phyloP scores from a whole-genome alignment of 1,284 basidiomycete species.

The Laetiporus sulphureus region DNA sequence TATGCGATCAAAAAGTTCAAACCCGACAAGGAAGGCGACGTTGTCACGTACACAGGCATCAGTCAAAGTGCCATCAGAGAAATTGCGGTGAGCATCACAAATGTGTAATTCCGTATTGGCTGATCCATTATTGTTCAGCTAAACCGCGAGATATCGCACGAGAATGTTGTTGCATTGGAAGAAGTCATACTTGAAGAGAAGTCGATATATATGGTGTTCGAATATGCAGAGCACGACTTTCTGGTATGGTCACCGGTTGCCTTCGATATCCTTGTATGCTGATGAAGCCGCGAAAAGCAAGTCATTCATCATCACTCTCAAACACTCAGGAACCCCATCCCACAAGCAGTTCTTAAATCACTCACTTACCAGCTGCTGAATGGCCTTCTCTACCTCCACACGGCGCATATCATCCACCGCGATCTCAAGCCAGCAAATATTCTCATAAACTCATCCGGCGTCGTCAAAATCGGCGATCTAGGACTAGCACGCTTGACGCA shows the following conservation, averaged over 20 bases:
- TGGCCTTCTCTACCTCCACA: constrained; percentile 92
- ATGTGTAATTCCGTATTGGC: no score
- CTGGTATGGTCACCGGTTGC: constrained; percentile 47
- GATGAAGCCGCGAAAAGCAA: constrained; percentile 53
- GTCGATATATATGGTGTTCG: constrained; percentile 98
- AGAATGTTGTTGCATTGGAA: constrained; percentile 86
- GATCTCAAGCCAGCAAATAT: constrained; percentile 99
- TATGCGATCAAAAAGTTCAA: constrained; percentile 99
- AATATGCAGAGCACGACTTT: constrained; percentile 98
- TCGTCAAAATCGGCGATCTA: constrained; percentile 97
- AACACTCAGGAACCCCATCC: constrained; percentile 73
- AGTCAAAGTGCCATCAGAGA: constrained; percentile 96
- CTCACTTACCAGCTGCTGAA: constrained; percentile 95
- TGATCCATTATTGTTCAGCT: no score
- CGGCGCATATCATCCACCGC: constrained; percentile 90
- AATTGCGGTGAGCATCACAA: constrained; percentile 68
- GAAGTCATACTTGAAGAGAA: constrained; percentile 98
- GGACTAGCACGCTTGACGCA: constrained; percentile 88
- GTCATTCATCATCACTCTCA: constrained; percentile 97
- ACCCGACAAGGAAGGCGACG: constrained; percentile 96
- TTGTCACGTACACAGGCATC: constrained; percentile 92
- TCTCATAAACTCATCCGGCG: constrained; percentile 82
- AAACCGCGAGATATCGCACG: constrained; percentile 90
- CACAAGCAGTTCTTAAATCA: constrained; percentile 80
- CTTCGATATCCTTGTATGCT: no score